A percentile compares a stretch with the other conserved stretches of the same genome.
Evolutionary conservation across 768 basidiomycete genomes (phyloP).

Genomic region (Inosperma sp.): DNA sequence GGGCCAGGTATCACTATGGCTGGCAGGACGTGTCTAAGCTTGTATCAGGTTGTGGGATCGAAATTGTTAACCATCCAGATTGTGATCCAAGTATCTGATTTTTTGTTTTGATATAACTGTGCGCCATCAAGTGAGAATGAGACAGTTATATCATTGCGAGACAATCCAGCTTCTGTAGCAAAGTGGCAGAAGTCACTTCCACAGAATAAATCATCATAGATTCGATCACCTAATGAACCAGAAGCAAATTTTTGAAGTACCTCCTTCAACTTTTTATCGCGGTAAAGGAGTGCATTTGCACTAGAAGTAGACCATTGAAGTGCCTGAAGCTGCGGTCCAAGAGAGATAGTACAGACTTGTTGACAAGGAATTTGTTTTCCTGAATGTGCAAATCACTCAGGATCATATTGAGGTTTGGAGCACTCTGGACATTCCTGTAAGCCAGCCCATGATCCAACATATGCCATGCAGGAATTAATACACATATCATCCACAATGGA

Average conservation of each 20-base stretch:
- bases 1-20: too few relatives aligned
- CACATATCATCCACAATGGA: slow-evolving; percentile 35
- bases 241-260: slow-evolving; percentile 7
- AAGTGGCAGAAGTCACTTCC: slow-evolving; percentile 25
- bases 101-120: slow-evolving; percentile 38
- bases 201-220: slow-evolving; percentile 11
- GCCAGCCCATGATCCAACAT: slow-evolving; percentile 18
- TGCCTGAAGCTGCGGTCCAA: slow-evolving; percentile 45
- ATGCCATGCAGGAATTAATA: slow-evolving; percentile 24
- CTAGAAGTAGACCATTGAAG: slow-evolving; percentile 19
- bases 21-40: slow-evolving; percentile 23
- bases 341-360: slow-evolving; percentile 33
- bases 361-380: slow-evolving; percentile 26
- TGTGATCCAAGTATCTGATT: slow-evolving; percentile 38
- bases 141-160: slow-evolving; percentile 26
- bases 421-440: slow-evolving; percentile 19
- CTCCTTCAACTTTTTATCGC: slow-evolving; percentile 17
- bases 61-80: slow-evolving; percentile 33
- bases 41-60: slow-evolving; percentile 15
- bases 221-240: not conserved
- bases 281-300: slow-evolving; percentile 16
- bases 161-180: slow-evolving; percentile 17
- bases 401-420: not conserved
- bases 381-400: not conserved
- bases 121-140: slow-evolving; percentile 37